A percentile compares a stretch with the other conserved stretches of the same genome.
These are phyloP conservation scores for Cucurbita maxima DNA, from an alignment of 306 rosid genomes.

Conservation along the genomic window DNA sequence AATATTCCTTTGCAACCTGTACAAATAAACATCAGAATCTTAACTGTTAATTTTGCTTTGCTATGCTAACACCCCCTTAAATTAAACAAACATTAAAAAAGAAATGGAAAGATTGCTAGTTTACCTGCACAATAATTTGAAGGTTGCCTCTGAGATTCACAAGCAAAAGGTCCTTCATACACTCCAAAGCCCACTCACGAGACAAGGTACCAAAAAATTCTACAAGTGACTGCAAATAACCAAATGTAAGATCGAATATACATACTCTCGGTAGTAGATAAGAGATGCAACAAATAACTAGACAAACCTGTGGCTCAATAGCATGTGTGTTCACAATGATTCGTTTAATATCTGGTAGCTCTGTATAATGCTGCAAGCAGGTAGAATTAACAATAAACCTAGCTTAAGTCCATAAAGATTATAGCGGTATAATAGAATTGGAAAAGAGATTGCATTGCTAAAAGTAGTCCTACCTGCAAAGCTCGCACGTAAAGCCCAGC, in stretches of 20 bases:
- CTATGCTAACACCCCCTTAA: background rate
- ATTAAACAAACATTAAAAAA: background rate
- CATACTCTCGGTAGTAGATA: conserved; percentile 1
- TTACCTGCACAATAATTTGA: conserved; percentile 95
- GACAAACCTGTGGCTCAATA: conserved; percentile 91
- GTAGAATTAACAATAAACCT: conserved; percentile 5
- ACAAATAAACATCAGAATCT: background rate
- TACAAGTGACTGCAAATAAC: conserved; percentile 66
- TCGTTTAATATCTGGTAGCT: conserved; percentile 95
- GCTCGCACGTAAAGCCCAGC: conserved; percentile 96
- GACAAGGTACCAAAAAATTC: conserved; percentile 95
- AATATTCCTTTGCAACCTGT: conserved; percentile 96
- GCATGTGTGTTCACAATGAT: conserved; percentile 97
- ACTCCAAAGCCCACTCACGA: conserved; percentile 92
- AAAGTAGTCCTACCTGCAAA: conserved; percentile 55
- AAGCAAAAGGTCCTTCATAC: conserved; percentile 95
- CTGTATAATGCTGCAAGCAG: conserved; percentile 83
- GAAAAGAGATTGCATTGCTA: conserved; percentile 1
- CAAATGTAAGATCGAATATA: conserved; percentile 9
- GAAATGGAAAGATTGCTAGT: background rate
- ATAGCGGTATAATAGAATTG: background rate
- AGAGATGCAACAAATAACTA: conserved; percentile 10
- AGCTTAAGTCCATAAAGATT: background rate
- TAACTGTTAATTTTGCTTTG: background rate
- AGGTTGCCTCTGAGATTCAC: conserved; percentile 97